Conservation (phyloP, 495 filamentous ascomycete genomes). For the Xylaria telfairii region DNA sequence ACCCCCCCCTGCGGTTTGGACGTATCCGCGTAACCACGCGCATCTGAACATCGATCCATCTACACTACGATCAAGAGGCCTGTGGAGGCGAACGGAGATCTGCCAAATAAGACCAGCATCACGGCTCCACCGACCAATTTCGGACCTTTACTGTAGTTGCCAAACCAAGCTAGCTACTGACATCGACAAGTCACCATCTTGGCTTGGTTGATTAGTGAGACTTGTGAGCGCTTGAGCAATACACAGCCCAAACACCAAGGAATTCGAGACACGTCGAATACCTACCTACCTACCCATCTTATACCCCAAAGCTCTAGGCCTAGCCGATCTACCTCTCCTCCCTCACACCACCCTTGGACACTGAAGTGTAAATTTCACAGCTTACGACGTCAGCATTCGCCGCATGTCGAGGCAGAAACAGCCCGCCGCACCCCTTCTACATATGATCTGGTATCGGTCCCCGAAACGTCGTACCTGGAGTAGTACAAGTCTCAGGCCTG, state of each 20-base stretch:
- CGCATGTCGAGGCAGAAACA: conserved; percentile 18
- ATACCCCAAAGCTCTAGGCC: not conserved
- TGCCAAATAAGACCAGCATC: not conserved
- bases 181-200: conserved; percentile 1
- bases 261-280: not conserved
- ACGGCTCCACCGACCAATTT: conserved; percentile 9
- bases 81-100: not conserved
- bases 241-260: conserved; percentile 21
- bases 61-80: no score
- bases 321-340: not conserved
- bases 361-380: conserved; percentile 11
- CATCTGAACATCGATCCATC: conserved; percentile 1
- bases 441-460: conserved; percentile 21
- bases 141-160: not conserved
- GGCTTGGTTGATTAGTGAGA: conserved; percentile 11
- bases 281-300: not conserved
- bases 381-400: conserved; percentile 16
- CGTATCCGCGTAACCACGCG: not conserved
- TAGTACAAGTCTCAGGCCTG: not conserved
- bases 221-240: conserved; percentile 11
- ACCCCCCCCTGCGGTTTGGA: not conserved
- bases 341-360: not conserved
- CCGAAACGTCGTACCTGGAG: not conserved
- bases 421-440: conserved; percentile 6
- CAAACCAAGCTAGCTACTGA: conserved; percentile 1